Conservation (phyloP, 495 filamentous ascomycete genomes). For the Daldinia childiae region DNA sequence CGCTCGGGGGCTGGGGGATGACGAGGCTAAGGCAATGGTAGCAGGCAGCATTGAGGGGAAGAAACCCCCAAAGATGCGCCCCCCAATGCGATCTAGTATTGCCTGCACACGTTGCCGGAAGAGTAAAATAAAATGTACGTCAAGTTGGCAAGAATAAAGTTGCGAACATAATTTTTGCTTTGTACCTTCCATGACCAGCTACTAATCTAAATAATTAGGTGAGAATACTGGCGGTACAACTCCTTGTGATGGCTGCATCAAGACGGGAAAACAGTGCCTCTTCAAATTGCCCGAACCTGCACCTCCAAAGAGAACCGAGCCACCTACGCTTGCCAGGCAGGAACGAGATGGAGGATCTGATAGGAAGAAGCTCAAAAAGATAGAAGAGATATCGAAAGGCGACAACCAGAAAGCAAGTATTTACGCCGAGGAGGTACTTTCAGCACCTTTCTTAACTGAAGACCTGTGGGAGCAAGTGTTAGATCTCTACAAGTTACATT, state of each 20-base stretch:
- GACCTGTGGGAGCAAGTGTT: conserved; percentile 77
- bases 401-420: conserved; percentile 47
- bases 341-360: conserved; percentile 68
- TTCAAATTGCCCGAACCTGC: conserved; percentile 72
- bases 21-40: conserved; percentile 42
- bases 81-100: conserved; percentile 79
- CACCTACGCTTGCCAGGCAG: conserved; percentile 58
- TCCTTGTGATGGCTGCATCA: conserved; percentile 80
- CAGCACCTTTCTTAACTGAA: conserved; percentile 67
- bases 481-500: conserved; percentile 84
- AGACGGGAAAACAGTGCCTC: conserved; percentile 77
- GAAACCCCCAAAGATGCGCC: conserved; percentile 59
- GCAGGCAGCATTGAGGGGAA: conserved; percentile 51
- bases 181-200: neutral
- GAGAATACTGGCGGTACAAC: conserved; percentile 80
- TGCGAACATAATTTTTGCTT: conserved; percentile 44
- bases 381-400: conserved; percentile 57
- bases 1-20: conserved; percentile 35
- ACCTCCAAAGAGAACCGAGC: conserved; percentile 67
- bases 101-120: conserved; percentile 81
- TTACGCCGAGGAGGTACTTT: conserved; percentile 60
- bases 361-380: conserved; percentile 68
- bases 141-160: neutral
- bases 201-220: conserved; percentile 31
- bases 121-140: conserved; percentile 77